A percentile compares a stretch with the other conserved stretches of the same genome.
Conservation (phyloP, 345 rosid genomes). For the Pugionium cornutum region DNA sequence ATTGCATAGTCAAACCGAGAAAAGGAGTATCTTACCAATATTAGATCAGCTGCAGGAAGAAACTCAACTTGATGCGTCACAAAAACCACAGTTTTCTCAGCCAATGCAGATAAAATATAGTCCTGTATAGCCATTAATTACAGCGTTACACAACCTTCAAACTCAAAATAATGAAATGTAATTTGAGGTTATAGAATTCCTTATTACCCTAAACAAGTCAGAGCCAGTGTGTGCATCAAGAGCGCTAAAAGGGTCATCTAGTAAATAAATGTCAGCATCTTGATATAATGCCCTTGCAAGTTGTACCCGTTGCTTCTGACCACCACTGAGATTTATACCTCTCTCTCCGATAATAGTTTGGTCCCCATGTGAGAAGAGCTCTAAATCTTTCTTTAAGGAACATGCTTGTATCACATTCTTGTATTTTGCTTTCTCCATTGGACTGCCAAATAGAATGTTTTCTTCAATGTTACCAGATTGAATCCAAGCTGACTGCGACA, state of each 20-base stretch:
- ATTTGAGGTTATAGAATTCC: neutral
- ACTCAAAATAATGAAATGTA: constrained; percentile 9
- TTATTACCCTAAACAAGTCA: constrained; percentile 75
- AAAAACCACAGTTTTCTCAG: constrained; percentile 80
- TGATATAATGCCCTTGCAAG: constrained; percentile 94
- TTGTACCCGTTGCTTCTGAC: constrained; percentile 95
- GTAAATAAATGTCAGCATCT: constrained; percentile 82
- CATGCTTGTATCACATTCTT: constrained; percentile 93
- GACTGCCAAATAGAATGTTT: constrained; percentile 96
- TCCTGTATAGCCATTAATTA: constrained; percentile 63
- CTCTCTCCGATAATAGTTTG: constrained; percentile 96
- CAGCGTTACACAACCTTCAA: constrained; percentile 14
- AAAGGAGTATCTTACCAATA: constrained; percentile 65
- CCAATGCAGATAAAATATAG: constrained; percentile 84
- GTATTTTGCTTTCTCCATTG: constrained; percentile 89
- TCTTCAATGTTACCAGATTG: constrained; percentile 99
- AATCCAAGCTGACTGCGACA: constrained; percentile 99
- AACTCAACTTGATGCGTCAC: constrained; percentile 99
- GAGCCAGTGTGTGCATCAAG: constrained; percentile 99
- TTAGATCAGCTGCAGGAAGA: constrained; percentile 90
- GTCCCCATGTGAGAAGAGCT: constrained; percentile 94
- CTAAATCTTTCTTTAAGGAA: constrained; percentile 90
- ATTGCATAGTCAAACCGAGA: constrained; percentile 16
- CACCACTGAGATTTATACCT: constrained; percentile 95
- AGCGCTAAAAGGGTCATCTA: constrained; percentile 93